phyloP scores from a whole-genome alignment of 2,329 filamentous ascomycete species.

The Cladosporium sp. region DNA sequence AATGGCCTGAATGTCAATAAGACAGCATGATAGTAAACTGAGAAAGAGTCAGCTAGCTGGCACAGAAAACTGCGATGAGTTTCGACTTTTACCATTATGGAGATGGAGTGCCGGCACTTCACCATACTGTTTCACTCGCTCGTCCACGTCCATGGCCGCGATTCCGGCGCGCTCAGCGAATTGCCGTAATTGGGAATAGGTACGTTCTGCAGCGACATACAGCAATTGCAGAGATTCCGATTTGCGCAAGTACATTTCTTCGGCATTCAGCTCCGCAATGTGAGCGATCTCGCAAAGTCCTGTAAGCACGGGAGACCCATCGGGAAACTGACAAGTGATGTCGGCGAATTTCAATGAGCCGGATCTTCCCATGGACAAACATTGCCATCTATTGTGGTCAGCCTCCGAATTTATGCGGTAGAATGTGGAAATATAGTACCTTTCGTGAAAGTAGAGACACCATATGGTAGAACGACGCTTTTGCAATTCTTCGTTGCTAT shows the following conservation, averaged over 20 bases:
- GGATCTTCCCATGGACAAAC: constrained; percentile 27
- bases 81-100: constrained; percentile 1
- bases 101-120: constrained; percentile 8
- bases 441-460: constrained; percentile 35
- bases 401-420: neutral
- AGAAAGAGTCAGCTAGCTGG: constrained; percentile 9
- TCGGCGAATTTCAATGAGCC: constrained; percentile 27
- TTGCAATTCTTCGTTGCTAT: constrained; percentile 22
- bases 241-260: constrained; percentile 31
- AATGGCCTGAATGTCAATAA: constrained; percentile 32
- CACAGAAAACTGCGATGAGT: neutral
- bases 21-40: constrained; percentile 28
- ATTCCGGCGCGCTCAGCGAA: constrained; percentile 25
- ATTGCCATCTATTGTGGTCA: constrained; percentile 23
- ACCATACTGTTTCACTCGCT: neutral
- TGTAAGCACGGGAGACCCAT: constrained; percentile 24
- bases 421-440: constrained; percentile 14
- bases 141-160: neutral
- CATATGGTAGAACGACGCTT: constrained; percentile 33
- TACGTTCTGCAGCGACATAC: constrained; percentile 29
- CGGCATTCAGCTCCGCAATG: constrained; percentile 22
- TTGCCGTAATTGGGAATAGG: constrained; percentile 28
- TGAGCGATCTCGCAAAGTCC: constrained; percentile 26
- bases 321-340: constrained; percentile 30
- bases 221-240: constrained; percentile 32